Base-by-base conservation (phyloP, 208 protist genomes). In the Vickermania ingenoplastis region DNA sequence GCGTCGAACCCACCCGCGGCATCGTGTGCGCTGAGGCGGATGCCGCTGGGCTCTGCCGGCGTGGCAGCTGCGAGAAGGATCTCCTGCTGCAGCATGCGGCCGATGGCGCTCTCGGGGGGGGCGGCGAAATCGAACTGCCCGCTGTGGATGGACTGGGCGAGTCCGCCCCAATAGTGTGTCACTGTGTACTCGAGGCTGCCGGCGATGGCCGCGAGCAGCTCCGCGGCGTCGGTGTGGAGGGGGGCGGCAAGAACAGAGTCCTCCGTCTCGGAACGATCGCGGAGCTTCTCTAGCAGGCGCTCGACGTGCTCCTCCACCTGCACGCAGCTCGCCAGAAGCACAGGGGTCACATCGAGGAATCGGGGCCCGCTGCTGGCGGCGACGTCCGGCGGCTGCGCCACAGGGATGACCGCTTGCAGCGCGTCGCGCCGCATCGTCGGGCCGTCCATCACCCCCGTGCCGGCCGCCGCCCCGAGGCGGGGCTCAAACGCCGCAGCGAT, bases 161-260 rank as follows among this genome's bases (percentile, higher is more conserved):
- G 86, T 29, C 88, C 84, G 31, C 83, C 77, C 85, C 88, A 95
- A 68, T 92, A 95, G 22, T 83, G 85, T 7, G 77, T 77, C 11
- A 89, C 41, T 17, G 82, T 74, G 59, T 90, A 63, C 67, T 92
- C 84, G 26, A 94, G 69, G 30, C 79, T 75, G 29, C 67, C 65
- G 24, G 89, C 67, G 56, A 73, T 89, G 50, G 68, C 71, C 48
- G 68, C 69, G 25, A 77, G 69, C 31, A 91, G 58, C 11, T 82
- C 71, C 23, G 74, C 57, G 31, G 78, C 73, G 60, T 89, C 86
- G n/a, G 76, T 83, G 36, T 68, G 59, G 7, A 83, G 66, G 21
- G 63, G 55, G n/a, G 68, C 30, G 22, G 72, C 59, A 64, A 87
- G 76, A 26, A 88, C 66, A 22, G 73, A 67, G 22, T 67, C 64